These are phyloP conservation scores for Schwanniomyces vanrijiae DNA, from an alignment of 805 yeast genomes.

Conservation along the genomic window DNA sequence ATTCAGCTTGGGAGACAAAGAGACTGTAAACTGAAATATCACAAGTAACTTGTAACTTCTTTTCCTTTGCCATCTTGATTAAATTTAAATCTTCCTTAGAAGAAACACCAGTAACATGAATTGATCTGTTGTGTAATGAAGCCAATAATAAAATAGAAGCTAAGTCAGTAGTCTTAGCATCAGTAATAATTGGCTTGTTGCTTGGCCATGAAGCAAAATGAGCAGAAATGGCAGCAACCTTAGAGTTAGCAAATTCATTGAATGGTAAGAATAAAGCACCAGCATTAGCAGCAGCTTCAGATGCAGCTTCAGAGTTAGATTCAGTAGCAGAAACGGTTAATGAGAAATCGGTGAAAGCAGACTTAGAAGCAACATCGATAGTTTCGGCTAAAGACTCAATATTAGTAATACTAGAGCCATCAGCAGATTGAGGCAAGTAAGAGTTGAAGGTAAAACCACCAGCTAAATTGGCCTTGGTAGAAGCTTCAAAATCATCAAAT, in stretches of 20 bases:
- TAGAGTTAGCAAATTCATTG: constrained; percentile 64
- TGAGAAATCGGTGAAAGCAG: constrained; percentile 79
- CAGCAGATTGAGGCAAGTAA: constrained; percentile 68
- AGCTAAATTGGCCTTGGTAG: constrained; percentile 69
- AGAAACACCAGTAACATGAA: constrained; percentile 87
- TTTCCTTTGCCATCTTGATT: constrained; percentile 81
- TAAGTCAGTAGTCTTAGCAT: constrained; percentile 86
- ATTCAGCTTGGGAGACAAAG: constrained; percentile 71
- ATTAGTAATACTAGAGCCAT: constrained; percentile 66
- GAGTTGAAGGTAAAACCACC: constrained; percentile 89
- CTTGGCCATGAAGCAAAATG: constrained; percentile 86
- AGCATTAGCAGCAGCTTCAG: constrained; percentile 62
- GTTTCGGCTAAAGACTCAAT: constrained; percentile 66
- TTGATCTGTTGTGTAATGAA: constrained; percentile 77
- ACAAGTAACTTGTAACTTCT: constrained; percentile 80
- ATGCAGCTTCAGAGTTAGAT: constrained; percentile 59
- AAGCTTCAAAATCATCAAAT: constrained; percentile 63
- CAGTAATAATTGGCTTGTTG: constrained; percentile 82
- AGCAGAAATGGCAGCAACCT: constrained; percentile 74
- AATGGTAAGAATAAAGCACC: constrained; percentile 83
- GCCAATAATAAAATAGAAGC: constrained; percentile 92
- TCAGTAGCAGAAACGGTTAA: constrained; percentile 82
- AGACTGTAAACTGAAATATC: constrained; percentile 82
- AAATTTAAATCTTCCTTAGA: constrained; percentile 79
- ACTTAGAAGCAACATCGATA: constrained; percentile 51